A percentile compares a stretch with the other conserved stretches of the same genome.
Evolutionary conservation across 192 early-diverging fungal species (phyloP).

Genomic region (Umbelopsis sp.): DNA sequence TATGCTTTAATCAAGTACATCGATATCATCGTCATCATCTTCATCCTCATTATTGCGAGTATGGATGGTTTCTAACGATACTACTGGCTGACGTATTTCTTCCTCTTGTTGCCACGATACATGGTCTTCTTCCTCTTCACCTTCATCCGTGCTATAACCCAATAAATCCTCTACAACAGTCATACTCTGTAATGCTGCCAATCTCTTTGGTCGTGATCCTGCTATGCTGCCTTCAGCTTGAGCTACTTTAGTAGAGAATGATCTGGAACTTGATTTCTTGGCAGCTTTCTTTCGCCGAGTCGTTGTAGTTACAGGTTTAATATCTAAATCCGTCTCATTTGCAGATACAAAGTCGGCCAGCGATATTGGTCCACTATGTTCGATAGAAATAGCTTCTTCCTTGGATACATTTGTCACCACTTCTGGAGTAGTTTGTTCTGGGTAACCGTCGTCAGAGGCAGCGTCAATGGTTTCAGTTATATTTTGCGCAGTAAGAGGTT

Average conservation of each 20-base stretch:
- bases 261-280: neutral
- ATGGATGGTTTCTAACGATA: neutral
- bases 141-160: neutral
- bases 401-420: neutral
- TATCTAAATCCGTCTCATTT: neutral
- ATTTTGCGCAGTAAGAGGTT: neutral
- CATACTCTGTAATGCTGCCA: conserved; percentile 16
- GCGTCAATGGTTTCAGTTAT: neutral
- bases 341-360: conserved; percentile 10
- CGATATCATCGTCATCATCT: conserved; percentile 6
- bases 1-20: conserved; percentile 6
- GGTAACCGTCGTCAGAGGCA: neutral
- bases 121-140: neutral
- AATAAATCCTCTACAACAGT: conserved; percentile 9
- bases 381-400: neutral
- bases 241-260: neutral
- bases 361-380: neutral
- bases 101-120: neutral
- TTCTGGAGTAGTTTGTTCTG: neutral
- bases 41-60: conserved; percentile 2
- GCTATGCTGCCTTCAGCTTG: neutral
- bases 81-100: neutral
- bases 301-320: neutral
- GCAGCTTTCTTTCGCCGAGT: neutral
- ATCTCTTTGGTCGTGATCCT: neutral